Conservation (phyloP, 2,329 filamentous ascomycete species). For the Neofusicoccum parvum region DNA sequence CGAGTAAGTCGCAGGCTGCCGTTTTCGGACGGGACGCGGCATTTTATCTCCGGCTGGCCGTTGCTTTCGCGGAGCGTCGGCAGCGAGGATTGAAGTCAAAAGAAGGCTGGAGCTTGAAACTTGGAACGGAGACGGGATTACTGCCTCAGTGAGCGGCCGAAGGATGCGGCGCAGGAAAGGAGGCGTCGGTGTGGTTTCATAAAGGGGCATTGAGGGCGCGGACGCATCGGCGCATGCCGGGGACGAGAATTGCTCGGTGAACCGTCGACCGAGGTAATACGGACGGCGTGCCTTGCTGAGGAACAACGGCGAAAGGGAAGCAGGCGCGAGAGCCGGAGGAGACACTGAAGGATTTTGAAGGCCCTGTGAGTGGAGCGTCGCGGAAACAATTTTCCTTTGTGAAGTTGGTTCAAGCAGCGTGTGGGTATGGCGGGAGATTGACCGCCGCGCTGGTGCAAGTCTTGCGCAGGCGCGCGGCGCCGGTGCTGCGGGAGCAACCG, state of each 20-base stretch:
- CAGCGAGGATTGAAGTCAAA: neutral
- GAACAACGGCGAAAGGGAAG: neutral
- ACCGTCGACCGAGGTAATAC: constrained; percentile 1
- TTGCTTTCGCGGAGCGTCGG: neutral
- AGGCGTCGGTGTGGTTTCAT: neutral
- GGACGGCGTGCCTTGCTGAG: neutral
- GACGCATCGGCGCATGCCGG: neutral
- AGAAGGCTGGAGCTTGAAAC: neutral
- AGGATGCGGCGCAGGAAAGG: constrained; percentile 3
- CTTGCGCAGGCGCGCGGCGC: neutral
- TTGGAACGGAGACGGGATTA: neutral
- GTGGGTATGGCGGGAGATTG: constrained; percentile 18
- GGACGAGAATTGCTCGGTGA: neutral
- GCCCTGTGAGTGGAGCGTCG: neutral
- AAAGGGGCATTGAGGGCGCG: neutral
- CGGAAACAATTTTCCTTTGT: constrained; percentile 12
- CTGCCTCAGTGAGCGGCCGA: neutral
- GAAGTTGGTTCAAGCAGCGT: constrained; percentile 8
- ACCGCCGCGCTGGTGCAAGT: neutral
- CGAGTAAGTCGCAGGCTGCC: too few relatives aligned
- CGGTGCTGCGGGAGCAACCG: neutral
- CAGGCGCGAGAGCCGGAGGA: neutral
- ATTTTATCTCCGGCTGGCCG: neutral
- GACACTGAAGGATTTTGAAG: constrained; percentile 8
- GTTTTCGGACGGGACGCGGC: neutral